phyloP scores from a whole-genome alignment of 148 eudicot genomes.

The Heliosperma pusillum region DNA sequence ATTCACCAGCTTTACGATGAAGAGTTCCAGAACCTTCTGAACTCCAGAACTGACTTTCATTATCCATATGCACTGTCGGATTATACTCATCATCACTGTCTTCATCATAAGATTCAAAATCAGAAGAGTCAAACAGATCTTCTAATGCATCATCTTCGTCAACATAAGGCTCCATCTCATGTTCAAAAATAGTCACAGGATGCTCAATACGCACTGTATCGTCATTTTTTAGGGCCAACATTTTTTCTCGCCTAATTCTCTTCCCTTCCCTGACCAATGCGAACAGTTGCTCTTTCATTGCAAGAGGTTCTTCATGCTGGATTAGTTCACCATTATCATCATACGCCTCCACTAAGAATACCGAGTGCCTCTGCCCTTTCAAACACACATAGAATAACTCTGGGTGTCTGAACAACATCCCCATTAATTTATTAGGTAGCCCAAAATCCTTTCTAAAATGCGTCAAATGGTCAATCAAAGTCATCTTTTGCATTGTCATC shows the following conservation, averaged over 20 bases:
- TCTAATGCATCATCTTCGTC: conserved; percentile 50
- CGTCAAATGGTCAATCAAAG: conserved; percentile 80
- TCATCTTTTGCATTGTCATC: conserved; percentile 79
- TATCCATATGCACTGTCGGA: conserved; percentile 22
- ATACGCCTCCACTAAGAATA: conserved; percentile 84
- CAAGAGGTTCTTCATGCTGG: conserved; percentile 48
- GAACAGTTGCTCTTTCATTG: conserved; percentile 49
- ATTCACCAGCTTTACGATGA: conserved; percentile 18
- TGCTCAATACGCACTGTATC: conserved; percentile 7
- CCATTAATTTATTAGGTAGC: conserved; percentile 73
- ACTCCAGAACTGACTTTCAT: conserved; percentile 51
- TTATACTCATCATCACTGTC: conserved; percentile 30
- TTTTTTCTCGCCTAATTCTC: conserved; percentile 60
- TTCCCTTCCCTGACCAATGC: conserved; percentile 68
- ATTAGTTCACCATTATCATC: conserved; percentile 56
- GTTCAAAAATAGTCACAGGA: conserved; percentile 28
- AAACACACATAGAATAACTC: conserved; percentile 86
- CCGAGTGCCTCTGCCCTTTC: conserved; percentile 79
- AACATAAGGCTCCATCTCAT: conserved; percentile 28
- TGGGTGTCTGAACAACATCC: conserved; percentile 79
- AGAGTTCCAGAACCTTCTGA: conserved; percentile 21
- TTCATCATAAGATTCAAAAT: conserved; percentile 32
- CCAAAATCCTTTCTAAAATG: conserved; percentile 92
- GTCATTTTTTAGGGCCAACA: conserved; percentile 23
- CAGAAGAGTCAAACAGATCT: conserved; percentile 45